Base-by-base conservation (phyloP, 2,329 filamentous ascomycete genomes). In the Colletotrichum gigasporum region DNA sequence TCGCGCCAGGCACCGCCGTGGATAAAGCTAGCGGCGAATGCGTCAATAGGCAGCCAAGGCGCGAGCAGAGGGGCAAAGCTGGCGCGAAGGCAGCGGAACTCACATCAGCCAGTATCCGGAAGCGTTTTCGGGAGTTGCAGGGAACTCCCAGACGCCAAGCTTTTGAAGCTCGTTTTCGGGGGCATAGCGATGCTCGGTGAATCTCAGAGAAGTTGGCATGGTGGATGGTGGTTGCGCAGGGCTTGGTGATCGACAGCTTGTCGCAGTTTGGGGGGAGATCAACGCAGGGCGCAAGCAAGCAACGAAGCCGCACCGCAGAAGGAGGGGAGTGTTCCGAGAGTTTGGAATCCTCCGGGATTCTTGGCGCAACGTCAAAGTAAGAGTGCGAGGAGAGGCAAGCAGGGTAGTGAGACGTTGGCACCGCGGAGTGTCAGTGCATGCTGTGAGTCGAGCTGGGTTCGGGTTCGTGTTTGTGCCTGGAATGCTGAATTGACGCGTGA, bases 1-100 rank as follows among this genome's bases (percentile, higher is more conserved):
- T 90, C 88, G 62, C 87, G 81, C 87, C 87, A 90, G 65, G 83
- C 87, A 66, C 87, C 87, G 68, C 87, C 87, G 71, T 90, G 87
- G 70, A 90, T 82, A 73, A 82, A 89, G 63, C 81, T 80, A 61
- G 12, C 20, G 12, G 30, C 8, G 28, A 22, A 9, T 28, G 11
- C 28, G 48, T 53, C 10, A 50, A 28, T n/a, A 32, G 20, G 14
- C 32, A 7, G 30, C 22, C 47, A 20, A 32, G 24, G 32, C 9
- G 39, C 28, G 30, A n/a, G n/a, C n/a, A 24, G 5, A 10, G 18
- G 28, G 3, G 7, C 10, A 20, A 62, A 26, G 6, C 14, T 16
- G 16, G 16, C 11, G 32, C 22, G 26, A 35, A 34, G 18, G 18
- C 16, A 26, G 22, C 12, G 16, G 35, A 35, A 69, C 75, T 64